phyloP scores from a whole-genome alignment of 768 basidiomycete genomes.

The Steccherinum ochraceum region DNA sequence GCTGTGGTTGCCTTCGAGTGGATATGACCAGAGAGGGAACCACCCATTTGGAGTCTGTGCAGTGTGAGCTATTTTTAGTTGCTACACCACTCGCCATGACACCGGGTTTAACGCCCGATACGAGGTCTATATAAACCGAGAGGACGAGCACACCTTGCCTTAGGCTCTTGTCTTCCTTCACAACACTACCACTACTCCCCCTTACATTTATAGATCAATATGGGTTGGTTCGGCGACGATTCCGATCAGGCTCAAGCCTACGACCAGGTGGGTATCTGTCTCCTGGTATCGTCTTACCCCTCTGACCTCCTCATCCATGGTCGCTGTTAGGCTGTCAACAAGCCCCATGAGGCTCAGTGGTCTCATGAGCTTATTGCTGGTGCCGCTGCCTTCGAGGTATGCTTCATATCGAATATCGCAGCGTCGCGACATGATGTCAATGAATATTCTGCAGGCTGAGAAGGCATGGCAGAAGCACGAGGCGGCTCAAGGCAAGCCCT shows the following conservation, averaged over 20 bases:
- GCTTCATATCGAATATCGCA: not conserved
- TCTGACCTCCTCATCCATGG: constrained; percentile 6
- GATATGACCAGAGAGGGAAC: too few relatives aligned
- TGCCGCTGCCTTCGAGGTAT: constrained; percentile 60
- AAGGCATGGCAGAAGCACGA: constrained; percentile 58
- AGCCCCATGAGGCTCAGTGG: constrained; percentile 49
- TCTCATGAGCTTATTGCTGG: constrained; percentile 65
- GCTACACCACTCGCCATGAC: not conserved
- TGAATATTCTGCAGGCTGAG: constrained; percentile 47
- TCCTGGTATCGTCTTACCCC: not conserved
- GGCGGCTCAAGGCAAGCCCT: constrained; percentile 40
- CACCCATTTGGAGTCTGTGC: too few relatives aligned
- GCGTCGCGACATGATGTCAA: not conserved
- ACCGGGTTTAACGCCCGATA: not conserved
- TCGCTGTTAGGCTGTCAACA: constrained; percentile 39
- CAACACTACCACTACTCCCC: constrained; percentile 12
- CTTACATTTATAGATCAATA: constrained; percentile 18
- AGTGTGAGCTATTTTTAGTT: not conserved
- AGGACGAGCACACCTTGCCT: constrained; percentile 7
- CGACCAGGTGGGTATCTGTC: constrained; percentile 26
- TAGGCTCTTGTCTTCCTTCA: constrained; percentile 11
- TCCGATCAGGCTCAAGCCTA: constrained; percentile 38
- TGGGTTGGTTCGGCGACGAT: constrained; percentile 38
- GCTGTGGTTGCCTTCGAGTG: too few relatives aligned
- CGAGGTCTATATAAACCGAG: constrained; percentile 11